These are phyloP conservation scores for Stropharia rugosoannulata DNA, from an alignment of 768 basidiomycete genomes.

Conservation along the genomic window DNA sequence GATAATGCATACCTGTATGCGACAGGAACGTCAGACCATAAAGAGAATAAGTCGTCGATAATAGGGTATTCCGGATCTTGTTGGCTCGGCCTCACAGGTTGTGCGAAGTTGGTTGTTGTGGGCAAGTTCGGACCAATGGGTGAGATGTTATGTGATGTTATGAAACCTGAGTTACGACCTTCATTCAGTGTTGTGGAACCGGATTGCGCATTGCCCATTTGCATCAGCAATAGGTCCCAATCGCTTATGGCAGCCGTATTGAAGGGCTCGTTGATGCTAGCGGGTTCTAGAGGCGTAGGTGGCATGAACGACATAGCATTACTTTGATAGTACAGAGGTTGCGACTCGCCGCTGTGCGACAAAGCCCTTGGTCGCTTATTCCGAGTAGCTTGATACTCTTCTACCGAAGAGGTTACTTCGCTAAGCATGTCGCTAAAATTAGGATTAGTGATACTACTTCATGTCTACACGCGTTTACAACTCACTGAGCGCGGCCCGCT, in stretches of 20 bases:
- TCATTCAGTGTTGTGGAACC: neutral
- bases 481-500: slow-evolving; percentile 37
- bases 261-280: neutral
- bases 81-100: neutral
- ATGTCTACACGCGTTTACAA: slow-evolving; percentile 8
- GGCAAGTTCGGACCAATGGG: neutral
- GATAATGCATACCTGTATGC: slow-evolving; percentile 43
- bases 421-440: slow-evolving; percentile 56
- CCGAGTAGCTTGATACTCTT: slow-evolving; percentile 43
- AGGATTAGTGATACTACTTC: slow-evolving; percentile 7
- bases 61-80: slow-evolving; percentile 6
- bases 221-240: slow-evolving; percentile 18
- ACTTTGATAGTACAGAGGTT: neutral
- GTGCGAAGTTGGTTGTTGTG: neutral
- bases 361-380: slow-evolving; percentile 50
- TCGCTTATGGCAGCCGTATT: slow-evolving; percentile 15
- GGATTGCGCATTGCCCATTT: slow-evolving; percentile 17
- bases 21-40: slow-evolving; percentile 55
- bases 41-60: slow-evolving; percentile 41
- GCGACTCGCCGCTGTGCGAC: neutral
- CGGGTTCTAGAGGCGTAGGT: neutral
- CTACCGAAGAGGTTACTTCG: slow-evolving; percentile 49
- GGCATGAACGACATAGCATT: neutral
- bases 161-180: neutral
- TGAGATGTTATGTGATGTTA: neutral